Evolutionary conservation across 2,329 filamentous ascomycete species (phyloP).

Genomic region (Colletotrichum lindemuthianum): DNA sequence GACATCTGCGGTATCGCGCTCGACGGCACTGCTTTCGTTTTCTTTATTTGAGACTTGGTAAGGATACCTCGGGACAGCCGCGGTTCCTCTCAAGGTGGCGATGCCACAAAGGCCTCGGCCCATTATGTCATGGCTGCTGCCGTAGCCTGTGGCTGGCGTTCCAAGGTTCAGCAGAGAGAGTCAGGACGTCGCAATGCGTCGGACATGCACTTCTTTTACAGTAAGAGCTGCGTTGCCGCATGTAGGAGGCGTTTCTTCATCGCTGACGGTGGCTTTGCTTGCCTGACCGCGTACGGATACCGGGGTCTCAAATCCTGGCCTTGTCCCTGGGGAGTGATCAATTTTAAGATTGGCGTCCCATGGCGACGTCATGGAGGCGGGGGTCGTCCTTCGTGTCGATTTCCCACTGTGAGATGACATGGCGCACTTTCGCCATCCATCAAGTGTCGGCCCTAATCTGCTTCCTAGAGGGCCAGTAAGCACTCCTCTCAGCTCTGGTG

Average conservation of each 20-base stretch:
- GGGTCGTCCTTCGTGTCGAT: conserved; percentile 15
- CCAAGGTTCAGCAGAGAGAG: conserved; percentile 17
- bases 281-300: conserved; percentile 15
- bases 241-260: conserved; percentile 4
- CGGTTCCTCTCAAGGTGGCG: background rate
- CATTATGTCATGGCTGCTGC: conserved; percentile 27
- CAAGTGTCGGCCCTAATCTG: conserved; percentile 1
- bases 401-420: conserved; percentile 1
- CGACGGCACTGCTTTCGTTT: too few relatives aligned
- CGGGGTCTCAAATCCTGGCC: conserved; percentile 19
- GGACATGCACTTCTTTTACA: conserved; percentile 1
- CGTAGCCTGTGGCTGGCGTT: background rate
- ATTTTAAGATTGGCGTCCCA: conserved; percentile 32
- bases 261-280: conserved; percentile 9
- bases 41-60: background rate
- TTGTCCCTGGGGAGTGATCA: conserved; percentile 17
- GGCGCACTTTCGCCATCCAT: conserved; percentile 25
- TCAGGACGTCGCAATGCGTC: conserved; percentile 19
- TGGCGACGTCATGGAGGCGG: conserved; percentile 29
- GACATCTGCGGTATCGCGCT: too few relatives aligned
- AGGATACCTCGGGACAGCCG: too few relatives aligned
- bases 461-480: conserved; percentile 2
- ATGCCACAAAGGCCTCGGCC: conserved; percentile 15
- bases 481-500: background rate
- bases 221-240: conserved; percentile 7